Conservation (phyloP, 1,139 yeast species). For the Eremothecium gossypii region DNA sequence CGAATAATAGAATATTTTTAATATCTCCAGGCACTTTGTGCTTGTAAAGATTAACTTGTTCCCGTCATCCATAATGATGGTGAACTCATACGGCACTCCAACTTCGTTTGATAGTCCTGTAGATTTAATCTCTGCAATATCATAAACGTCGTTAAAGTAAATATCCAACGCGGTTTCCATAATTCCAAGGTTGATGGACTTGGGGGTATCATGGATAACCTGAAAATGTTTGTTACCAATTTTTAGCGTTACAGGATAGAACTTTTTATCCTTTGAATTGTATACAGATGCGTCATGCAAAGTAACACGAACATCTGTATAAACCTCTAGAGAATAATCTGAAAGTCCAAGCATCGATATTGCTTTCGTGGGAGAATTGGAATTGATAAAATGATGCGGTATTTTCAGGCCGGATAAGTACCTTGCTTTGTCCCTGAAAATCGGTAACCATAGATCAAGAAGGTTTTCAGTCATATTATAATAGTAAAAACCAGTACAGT, state of each 20-base stretch:
- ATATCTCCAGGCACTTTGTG: slow-evolving; percentile 54
- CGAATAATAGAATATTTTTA: slow-evolving; percentile 60
- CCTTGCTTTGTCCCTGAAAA: slow-evolving; percentile 17
- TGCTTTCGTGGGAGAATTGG: slow-evolving; percentile 41
- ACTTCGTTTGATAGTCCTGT: slow-evolving; percentile 46
- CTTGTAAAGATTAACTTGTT: slow-evolving; percentile 46
- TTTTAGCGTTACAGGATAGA: slow-evolving; percentile 50
- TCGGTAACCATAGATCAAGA: slow-evolving; percentile 31
- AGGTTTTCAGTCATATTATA: slow-evolving; percentile 50
- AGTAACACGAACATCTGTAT: slow-evolving; percentile 49
- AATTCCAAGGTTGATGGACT: slow-evolving; percentile 31
- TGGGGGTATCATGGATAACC: slow-evolving; percentile 36
- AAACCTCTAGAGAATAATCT: slow-evolving; percentile 31
- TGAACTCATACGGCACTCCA: slow-evolving; percentile 48
- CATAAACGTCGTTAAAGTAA: slow-evolving; percentile 46
- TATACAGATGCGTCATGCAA: slow-evolving; percentile 32
- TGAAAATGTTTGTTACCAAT: slow-evolving; percentile 67
- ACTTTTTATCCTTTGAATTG: slow-evolving; percentile 35
- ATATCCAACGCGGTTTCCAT: slow-evolving; percentile 16
- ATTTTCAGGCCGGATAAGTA: slow-evolving; percentile 14
- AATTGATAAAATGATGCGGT: slow-evolving; percentile 32
- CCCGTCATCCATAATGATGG: slow-evolving; percentile 43
- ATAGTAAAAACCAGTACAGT: slow-evolving; percentile 49
- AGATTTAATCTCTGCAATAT: slow-evolving; percentile 42
- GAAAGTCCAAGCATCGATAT: slow-evolving; percentile 45